phyloP scores from a whole-genome alignment of 78 protist genomes.

The Abeoforma whisleri region DNA sequence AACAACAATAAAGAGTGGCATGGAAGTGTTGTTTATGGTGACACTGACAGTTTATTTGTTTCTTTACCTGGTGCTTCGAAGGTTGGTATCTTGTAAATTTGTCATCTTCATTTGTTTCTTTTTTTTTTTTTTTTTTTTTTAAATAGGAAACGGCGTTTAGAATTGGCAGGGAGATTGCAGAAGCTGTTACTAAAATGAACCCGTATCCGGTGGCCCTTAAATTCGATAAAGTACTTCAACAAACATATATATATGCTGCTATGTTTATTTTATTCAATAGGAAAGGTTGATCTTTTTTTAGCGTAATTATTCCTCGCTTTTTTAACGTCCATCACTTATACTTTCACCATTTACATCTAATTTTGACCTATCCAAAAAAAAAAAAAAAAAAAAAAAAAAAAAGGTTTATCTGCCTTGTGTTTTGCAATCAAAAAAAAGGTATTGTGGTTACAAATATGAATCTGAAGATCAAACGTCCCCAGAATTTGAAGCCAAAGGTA shows the following conservation, averaged over 20 bases:
- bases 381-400: background rate
- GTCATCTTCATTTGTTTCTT: background rate
- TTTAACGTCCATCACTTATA: too few species aligned
- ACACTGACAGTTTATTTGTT: slow-evolving; percentile 94
- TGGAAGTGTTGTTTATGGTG: slow-evolving; percentile 92
- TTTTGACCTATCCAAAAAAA: too few species aligned
- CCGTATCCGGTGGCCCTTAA: background rate
- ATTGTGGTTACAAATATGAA: slow-evolving; percentile 74
- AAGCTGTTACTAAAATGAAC: slow-evolving; percentile 53
- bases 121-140: background rate
- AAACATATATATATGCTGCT: too few species aligned
- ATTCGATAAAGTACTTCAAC: too few species aligned
- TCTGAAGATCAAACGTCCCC: slow-evolving; percentile 45
- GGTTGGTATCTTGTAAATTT: background rate
- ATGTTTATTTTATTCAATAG: too few species aligned
- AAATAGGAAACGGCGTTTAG: slow-evolving; percentile 15
- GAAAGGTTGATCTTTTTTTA: too few species aligned
- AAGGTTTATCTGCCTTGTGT: slow-evolving; percentile 83
- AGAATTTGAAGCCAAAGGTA: slow-evolving; percentile 83
- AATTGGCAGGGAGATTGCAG: slow-evolving; percentile 60
- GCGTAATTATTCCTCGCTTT: too few species aligned
- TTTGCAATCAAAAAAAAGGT: slow-evolving; percentile 84
- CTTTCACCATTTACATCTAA: too few species aligned
- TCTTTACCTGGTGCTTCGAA: slow-evolving; percentile 56
- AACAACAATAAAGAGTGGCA: slow-evolving; percentile 40